Base-by-base conservation (phyloP, 768 basidiomycete species). In the Boletus barrowsii region DNA sequence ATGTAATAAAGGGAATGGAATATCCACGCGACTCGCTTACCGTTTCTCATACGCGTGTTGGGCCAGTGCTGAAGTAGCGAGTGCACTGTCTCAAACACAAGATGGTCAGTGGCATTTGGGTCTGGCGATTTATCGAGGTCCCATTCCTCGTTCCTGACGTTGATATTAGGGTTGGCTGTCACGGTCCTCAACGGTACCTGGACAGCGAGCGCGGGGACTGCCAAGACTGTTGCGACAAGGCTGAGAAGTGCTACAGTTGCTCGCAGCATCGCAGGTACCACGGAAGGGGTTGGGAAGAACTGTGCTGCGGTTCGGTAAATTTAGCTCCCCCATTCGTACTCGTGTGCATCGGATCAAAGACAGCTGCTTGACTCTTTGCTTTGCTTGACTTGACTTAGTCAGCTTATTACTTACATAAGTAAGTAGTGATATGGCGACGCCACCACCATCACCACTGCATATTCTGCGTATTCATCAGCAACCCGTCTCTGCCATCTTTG, bases 381-480 rank as follows among this genome's bases (percentile, higher is more conserved):
- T 22, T 22, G 22, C 22, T 22, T 22, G 22, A 22, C 22, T 22
- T 22, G 22, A 22, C 22, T 22, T 22, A 22, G 22, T 22, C 22
- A 22, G 22, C 22, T 2, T 22, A 22, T 22, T 32, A 11, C 32
- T 5, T n/a, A n/a, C n/a, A n/a, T n/a, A n/a, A n/a, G n/a, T n/a
- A n/a, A n/a, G n/a, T n/a, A 32, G 11, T 5, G 26, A 48, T 39
- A 51, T 58, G 49, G 17, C 53, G 13, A 20, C 43, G 44, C 55
- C 62, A 20, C 79, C 86, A 8, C 79, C 86, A 9, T 70, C 80
- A 5, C 95, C 93, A 0, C 74, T 80, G 5, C 90, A 93, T 60
- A 73, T 91, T 20, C 74, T 97, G 26, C 86, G 95, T 11, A 74
- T 80, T 3, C 95, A 98, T 65, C 73, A 78, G 0, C 74, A 82